Evolutionary conservation across 2,329 filamentous ascomycete genomes (phyloP).

Genomic region (Talaromyces albobiverticillius): DNA sequence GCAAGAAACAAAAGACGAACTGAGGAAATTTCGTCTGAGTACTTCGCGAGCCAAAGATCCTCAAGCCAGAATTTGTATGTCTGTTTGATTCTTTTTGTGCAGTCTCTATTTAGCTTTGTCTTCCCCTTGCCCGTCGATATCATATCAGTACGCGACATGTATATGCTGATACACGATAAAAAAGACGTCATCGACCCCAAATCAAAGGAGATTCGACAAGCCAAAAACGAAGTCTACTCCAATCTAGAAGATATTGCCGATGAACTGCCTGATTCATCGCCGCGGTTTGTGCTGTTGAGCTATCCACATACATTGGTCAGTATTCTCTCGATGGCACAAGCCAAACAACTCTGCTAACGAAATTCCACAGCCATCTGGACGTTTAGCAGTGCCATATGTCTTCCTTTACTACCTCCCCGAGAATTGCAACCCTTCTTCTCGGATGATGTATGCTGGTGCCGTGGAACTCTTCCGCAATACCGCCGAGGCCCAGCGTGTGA

Average conservation of each 20-base stretch:
- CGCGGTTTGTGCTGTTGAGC: constrained; percentile 84
- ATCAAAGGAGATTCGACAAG: constrained; percentile 83
- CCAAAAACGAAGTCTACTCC: constrained; percentile 77
- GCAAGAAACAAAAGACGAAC: constrained; percentile 78
- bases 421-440: constrained; percentile 80
- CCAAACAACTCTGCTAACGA: background rate
- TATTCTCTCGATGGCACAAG: background rate
- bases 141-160: no score
- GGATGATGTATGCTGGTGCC: constrained; percentile 93
- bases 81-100: constrained; percentile 10
- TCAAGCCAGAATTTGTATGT: constrained; percentile 90
- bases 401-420: constrained; percentile 91
- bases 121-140: no score
- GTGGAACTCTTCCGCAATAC: constrained; percentile 95
- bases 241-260: constrained; percentile 78
- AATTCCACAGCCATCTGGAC: constrained; percentile 67
- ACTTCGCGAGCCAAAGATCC: constrained; percentile 84
- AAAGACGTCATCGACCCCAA: constrained; percentile 91
- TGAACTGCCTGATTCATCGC: constrained; percentile 87
- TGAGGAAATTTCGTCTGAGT: constrained; percentile 90
- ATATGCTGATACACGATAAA: constrained; percentile 29
- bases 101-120: no score
- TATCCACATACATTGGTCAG: constrained; percentile 83
- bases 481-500: constrained; percentile 80
- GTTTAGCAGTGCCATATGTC: constrained; percentile 86